phyloP scores from a whole-genome alignment of 2,329 filamentous ascomycete species.

The Colletotrichum abscissum region DNA sequence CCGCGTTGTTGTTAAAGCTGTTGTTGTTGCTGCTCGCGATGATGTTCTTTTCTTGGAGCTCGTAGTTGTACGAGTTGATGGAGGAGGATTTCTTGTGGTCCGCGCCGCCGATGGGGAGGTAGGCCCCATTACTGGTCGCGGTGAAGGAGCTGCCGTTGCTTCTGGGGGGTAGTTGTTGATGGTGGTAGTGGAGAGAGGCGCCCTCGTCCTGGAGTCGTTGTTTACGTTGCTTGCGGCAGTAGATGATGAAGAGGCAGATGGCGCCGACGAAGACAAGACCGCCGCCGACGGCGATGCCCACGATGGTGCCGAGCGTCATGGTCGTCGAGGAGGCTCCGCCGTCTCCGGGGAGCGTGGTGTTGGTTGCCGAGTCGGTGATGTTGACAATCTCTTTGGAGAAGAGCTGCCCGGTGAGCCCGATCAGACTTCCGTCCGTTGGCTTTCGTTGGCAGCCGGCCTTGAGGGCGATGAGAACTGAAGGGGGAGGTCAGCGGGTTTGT shows the following conservation, averaged over 20 bases:
- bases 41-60: slow-evolving; percentile 35
- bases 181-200: slow-evolving; percentile 26
- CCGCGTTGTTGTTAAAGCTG: slow-evolving; percentile 45
- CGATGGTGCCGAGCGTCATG: slow-evolving; percentile 62
- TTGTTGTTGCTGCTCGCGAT: slow-evolving; percentile 39
- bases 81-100: slow-evolving; percentile 43
- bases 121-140: slow-evolving; percentile 34
- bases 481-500: slow-evolving; percentile 6
- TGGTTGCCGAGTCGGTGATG: slow-evolving; percentile 47
- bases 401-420: slow-evolving; percentile 55
- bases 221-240: slow-evolving; percentile 54
- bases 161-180: slow-evolving; percentile 9
- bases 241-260: slow-evolving; percentile 56
- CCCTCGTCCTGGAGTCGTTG: slow-evolving; percentile 41
- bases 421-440: slow-evolving; percentile 48
- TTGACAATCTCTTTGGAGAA: slow-evolving; percentile 52
- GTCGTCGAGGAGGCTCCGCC: slow-evolving; percentile 42
- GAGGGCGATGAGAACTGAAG: slow-evolving; percentile 58
- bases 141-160: slow-evolving; percentile 34
- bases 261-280: slow-evolving; percentile 55
- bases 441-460: slow-evolving; percentile 60
- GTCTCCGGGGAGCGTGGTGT: slow-evolving; percentile 39
- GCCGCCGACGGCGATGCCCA: slow-evolving; percentile 63
- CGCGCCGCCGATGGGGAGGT: slow-evolving; percentile 33
- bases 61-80: slow-evolving; percentile 37